phyloP scores from a whole-genome alignment of 306 rosid genomes.

The Inga oerstediana region DNA sequence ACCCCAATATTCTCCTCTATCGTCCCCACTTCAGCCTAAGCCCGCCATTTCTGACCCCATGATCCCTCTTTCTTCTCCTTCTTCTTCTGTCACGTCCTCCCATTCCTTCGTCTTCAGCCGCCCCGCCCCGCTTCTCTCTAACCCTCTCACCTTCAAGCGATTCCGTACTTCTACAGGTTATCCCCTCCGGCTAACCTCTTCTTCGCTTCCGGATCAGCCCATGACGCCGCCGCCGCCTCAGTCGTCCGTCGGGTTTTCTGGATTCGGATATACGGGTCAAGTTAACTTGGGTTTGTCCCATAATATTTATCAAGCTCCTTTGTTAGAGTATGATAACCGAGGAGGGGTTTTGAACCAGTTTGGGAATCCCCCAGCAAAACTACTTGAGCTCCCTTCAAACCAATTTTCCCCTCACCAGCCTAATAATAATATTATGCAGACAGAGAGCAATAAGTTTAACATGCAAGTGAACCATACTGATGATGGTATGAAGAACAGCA shows the following conservation, averaged over 20 bases:
- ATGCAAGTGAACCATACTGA: slow-evolving; percentile 6
- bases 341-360: slow-evolving; percentile 3
- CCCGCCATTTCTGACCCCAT: slow-evolving; percentile 29
- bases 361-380: slow-evolving; percentile 32
- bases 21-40: slow-evolving; percentile 35
- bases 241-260: neutral
- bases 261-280: slow-evolving; percentile 39
- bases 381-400: slow-evolving; percentile 59
- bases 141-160: slow-evolving; percentile 42
- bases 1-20: slow-evolving; percentile 39
- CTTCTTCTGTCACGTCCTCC: neutral
- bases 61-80: neutral
- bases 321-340: slow-evolving; percentile 17
- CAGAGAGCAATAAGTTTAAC: slow-evolving; percentile 28
- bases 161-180: slow-evolving; percentile 4
- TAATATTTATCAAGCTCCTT: slow-evolving; percentile 34
- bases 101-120: slow-evolving; percentile 48
- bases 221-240: neutral
- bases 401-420: slow-evolving; percentile 35
- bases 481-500: slow-evolving; percentile 6
- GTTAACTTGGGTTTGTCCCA: slow-evolving; percentile 29
- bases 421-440: neutral
- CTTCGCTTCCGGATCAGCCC: neutral
- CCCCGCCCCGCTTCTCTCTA: slow-evolving; percentile 42
- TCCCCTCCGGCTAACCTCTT: slow-evolving; percentile 22